Evolutionary conservation across 345 rosid genomes (phyloP), one percentile per base, ranked within the genome.

Genomic region (Rhodomyrtus tomentosa): DNA sequence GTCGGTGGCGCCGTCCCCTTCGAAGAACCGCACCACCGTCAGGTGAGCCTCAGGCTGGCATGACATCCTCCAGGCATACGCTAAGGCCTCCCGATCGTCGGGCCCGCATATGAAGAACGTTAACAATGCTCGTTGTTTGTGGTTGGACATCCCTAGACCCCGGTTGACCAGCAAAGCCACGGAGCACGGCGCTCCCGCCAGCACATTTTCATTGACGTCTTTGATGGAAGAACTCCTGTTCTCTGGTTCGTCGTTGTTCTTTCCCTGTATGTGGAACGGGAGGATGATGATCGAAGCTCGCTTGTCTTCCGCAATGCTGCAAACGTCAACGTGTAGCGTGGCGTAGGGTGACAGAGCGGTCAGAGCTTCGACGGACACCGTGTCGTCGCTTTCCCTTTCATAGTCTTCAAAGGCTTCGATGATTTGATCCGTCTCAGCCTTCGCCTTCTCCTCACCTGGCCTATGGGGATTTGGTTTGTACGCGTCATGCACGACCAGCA

Each of bases 51-150:
- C 86, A 2, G 83, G 88, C 22, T 85, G 82, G 13, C 85, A 85
- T 2, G 87, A 89, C 93, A 95, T 91, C 86, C 95, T 90, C 91
- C 94, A 87, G 2, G 94, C 94, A 49, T 89, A 95, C 0, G 94
- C 84, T 76, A 94, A 85, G 21, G 97, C 99, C 83, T 96, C 98
- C 42, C 96, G 87, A 38, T 95, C 97, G 36, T 93, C 96, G 0
- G 84, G 89, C 9, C 96, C 98, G 0, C 97, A 95, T 3, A 89
- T 0, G 84, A 91, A 95, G 42, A 93, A 21, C 94, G 92, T 85
- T n/a, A 88, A 52, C 3, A 90, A 15, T 48, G 83, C 84, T 2
- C 86, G 42, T 25, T 79, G 59, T 13, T 12, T 25, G 13, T 20
- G 83, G 83, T 45, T 55, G 51, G 0, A 81, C 81, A 62, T 88